phyloP scores from a whole-genome alignment of 2,329 filamentous ascomycete species.

The Diaporthe sp. region DNA sequence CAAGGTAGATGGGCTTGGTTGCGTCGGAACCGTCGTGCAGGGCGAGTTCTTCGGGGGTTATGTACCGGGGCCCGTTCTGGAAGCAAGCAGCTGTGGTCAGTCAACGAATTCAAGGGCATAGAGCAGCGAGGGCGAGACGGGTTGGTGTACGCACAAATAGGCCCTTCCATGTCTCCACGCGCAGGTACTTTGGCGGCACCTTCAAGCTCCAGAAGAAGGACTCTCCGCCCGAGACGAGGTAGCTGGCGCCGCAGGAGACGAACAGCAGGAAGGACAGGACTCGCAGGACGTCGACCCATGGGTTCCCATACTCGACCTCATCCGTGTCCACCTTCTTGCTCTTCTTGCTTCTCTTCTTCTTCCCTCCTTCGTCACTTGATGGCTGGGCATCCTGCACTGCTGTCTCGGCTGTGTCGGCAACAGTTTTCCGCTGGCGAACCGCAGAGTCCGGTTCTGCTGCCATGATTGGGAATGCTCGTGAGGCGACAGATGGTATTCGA shows the following conservation, averaged over 20 bases:
- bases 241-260: constrained; percentile 79
- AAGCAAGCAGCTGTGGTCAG: constrained; percentile 50
- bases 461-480: constrained; percentile 5
- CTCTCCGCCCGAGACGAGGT: constrained; percentile 80
- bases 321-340: constrained; percentile 55
- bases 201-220: constrained; percentile 76
- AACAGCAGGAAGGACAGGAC: constrained; percentile 77
- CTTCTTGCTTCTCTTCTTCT: constrained; percentile 48
- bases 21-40: constrained; percentile 84
- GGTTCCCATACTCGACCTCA: constrained; percentile 69
- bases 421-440: constrained; percentile 40
- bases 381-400: background rate
- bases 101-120: background rate
- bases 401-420: background rate
- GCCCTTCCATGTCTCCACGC: constrained; percentile 69
- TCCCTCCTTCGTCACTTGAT: constrained; percentile 27
- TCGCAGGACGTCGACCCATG: constrained; percentile 76
- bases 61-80: constrained; percentile 71
- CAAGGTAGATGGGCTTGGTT: constrained; percentile 86
- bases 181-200: constrained; percentile 74
- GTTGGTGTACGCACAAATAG: constrained; percentile 67
- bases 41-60: constrained; percentile 82
- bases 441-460: constrained; percentile 37
- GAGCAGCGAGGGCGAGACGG: background rate
- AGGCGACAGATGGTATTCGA: background rate